These are phyloP conservation scores for Reticulascus tulasneorum DNA, from an alignment of 2,329 filamentous ascomycete species.

Conservation along the genomic window DNA sequence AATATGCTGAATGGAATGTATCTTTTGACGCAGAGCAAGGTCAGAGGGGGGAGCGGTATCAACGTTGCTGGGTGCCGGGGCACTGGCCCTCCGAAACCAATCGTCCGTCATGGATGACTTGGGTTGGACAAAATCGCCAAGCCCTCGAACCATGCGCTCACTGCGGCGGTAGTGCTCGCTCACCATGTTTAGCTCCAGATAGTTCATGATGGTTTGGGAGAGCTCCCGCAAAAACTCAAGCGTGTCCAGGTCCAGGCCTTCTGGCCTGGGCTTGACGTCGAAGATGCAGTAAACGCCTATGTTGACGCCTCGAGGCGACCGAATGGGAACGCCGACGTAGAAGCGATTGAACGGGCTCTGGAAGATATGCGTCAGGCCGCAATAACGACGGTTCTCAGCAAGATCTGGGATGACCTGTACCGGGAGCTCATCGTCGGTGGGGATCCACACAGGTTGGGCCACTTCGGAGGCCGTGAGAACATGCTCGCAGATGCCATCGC, in stretches of 20 bases:
- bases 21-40: constrained; percentile 11
- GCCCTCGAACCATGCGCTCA: constrained; percentile 29
- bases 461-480: constrained; percentile 12
- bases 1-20: constrained; percentile 7
- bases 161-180: constrained; percentile 21
- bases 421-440: constrained; percentile 18
- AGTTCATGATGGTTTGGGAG: constrained; percentile 29
- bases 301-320: constrained; percentile 32
- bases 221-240: constrained; percentile 22
- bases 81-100: constrained; percentile 15
- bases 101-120: too few species aligned
- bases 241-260: constrained; percentile 20
- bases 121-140: constrained; percentile 30
- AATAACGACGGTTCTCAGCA: constrained; percentile 23
- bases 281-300: constrained; percentile 34
- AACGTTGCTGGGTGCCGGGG: constrained; percentile 6
- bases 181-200: constrained; percentile 28
- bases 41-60: constrained; percentile 7
- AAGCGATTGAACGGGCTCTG: constrained; percentile 19
- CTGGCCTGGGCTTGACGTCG: neutral
- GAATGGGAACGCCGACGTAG: constrained; percentile 36
- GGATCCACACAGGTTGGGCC: neutral
- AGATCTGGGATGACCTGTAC: constrained; percentile 31
- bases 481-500: constrained; percentile 23
- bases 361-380: neutral